phyloP scores from a whole-genome alignment of 140 eudicot genomes.

The Senecio squalidus region DNA sequence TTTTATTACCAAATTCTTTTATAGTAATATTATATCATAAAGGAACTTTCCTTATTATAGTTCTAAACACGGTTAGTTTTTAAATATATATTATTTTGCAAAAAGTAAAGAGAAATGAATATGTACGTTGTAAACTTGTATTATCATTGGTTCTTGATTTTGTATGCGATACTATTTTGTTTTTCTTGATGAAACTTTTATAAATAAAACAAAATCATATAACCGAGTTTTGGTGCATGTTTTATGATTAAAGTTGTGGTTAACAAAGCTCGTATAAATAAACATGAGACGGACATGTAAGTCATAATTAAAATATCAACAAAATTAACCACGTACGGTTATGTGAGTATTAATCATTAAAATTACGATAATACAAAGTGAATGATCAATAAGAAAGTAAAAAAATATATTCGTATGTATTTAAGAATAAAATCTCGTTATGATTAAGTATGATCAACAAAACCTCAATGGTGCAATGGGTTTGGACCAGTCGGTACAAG shows the following conservation, averaged over 20 bases:
- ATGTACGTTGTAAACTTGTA: too few relatives aligned
- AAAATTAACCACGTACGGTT: background rate
- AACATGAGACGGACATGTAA: background rate
- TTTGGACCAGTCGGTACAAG: conserved; percentile 73
- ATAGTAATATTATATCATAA: background rate
- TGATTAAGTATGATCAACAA: conserved; percentile 12
- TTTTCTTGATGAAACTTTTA: too few relatives aligned
- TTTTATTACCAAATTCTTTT: background rate
- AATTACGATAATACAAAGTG: background rate
- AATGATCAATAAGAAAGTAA: conserved; percentile 13
- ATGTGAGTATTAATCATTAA: conserved; percentile 14
- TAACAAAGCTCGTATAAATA: too few relatives aligned
- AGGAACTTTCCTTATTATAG: background rate
- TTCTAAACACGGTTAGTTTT: too few relatives aligned
- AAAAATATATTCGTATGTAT: conserved; percentile 2
- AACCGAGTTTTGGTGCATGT: too few relatives aligned
- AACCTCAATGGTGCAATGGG: conserved; percentile 76
- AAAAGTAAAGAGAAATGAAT: too few relatives aligned
- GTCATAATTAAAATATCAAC: background rate
- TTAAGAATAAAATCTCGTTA: conserved; percentile 28
- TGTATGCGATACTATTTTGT: too few relatives aligned
- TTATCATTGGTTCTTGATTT: too few relatives aligned
- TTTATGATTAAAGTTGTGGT: too few relatives aligned
- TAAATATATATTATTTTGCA: too few relatives aligned
- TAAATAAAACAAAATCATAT: background rate